A percentile compares a stretch with the other conserved stretches of the same genome.
Evolutionary conservation across 2,329 filamentous ascomycete genomes (phyloP).

Genomic region (Keithomyces neogunnii): DNA sequence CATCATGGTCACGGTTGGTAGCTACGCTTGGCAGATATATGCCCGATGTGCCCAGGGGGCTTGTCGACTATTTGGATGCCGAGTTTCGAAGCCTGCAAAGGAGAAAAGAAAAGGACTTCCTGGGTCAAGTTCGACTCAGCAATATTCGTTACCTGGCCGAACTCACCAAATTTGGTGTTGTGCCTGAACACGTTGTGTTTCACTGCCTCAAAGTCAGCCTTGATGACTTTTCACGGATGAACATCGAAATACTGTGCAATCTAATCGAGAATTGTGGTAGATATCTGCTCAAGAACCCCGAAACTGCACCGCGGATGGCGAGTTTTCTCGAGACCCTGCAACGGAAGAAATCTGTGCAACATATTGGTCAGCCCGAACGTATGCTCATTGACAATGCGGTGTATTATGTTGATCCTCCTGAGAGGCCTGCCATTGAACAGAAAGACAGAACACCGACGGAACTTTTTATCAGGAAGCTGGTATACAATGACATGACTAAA

Average conservation of each 20-base stretch:
- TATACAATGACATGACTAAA: constrained; percentile 91
- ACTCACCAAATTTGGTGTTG: constrained; percentile 94
- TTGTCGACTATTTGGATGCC: constrained; percentile 88
- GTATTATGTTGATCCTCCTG: constrained; percentile 94
- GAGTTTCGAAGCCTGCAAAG: constrained; percentile 95
- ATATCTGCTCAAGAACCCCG: constrained; percentile 84
- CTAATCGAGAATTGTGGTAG: constrained; percentile 93
- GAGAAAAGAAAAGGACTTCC: constrained; percentile 94
- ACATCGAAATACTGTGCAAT: constrained; percentile 97
- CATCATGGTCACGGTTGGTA: constrained; percentile 84
- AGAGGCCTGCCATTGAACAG: constrained; percentile 87
- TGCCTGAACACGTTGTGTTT: constrained; percentile 97
- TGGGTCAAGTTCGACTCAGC: constrained; percentile 84
- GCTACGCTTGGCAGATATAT: constrained; percentile 91
- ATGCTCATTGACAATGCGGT: constrained; percentile 98
- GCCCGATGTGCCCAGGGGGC: constrained; percentile 83
- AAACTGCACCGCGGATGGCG: constrained; percentile 86
- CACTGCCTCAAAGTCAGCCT: constrained; percentile 96
- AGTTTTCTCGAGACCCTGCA: constrained; percentile 92
- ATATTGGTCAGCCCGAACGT: constrained; percentile 89
- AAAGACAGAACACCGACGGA: constrained; percentile 94
- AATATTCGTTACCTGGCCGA: constrained; percentile 98
- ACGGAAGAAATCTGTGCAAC: constrained; percentile 91
- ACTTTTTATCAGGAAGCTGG: constrained; percentile 81
- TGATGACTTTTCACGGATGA: constrained; percentile 97